These are phyloP conservation scores for Aspergillus steynii DNA, from an alignment of 495 filamentous ascomycete species.

Conservation along the genomic window DNA sequence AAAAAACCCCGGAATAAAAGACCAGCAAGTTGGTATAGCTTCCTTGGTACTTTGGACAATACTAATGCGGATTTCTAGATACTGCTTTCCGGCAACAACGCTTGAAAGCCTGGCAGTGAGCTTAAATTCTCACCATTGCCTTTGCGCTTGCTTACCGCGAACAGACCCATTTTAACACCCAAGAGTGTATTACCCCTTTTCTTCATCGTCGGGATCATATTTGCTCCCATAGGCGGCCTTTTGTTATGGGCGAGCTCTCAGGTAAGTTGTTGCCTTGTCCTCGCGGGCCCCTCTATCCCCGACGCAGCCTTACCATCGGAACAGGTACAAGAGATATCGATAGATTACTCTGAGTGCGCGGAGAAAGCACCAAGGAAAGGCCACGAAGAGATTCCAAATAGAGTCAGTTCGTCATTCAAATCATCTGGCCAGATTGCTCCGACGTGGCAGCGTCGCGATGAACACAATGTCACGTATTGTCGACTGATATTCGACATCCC, in stretches of 20 bases:
- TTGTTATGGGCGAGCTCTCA: constrained; percentile 78
- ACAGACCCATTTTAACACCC: constrained; percentile 85
- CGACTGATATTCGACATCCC: constrained; percentile 74
- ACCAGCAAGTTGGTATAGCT: constrained; percentile 68
- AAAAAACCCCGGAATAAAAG: constrained; percentile 85
- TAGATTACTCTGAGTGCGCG: constrained; percentile 85
- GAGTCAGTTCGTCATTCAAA: constrained; percentile 69
- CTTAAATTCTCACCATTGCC: constrained; percentile 11
- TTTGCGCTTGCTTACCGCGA: constrained; percentile 5
- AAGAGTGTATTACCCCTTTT: constrained; percentile 91
- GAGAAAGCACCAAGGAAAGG: constrained; percentile 42
- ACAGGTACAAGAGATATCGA: constrained; percentile 84
- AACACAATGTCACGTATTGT: constrained; percentile 50
- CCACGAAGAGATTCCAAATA: constrained; percentile 44
- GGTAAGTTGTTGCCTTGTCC: constrained; percentile 40
- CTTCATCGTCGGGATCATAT: constrained; percentile 81
- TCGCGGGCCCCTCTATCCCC: constrained; percentile 6
- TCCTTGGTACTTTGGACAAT: neutral
- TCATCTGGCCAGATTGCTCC: constrained; percentile 28
- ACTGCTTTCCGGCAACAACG: constrained; percentile 91
- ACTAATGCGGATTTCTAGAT: constrained; percentile 49
- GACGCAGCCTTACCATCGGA: constrained; percentile 13
- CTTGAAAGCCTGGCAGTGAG: constrained; percentile 92
- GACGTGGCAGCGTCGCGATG: constrained; percentile 37
- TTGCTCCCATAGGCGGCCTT: constrained; percentile 83